phyloP scores from a whole-genome alignment of 371 early-diverging fungal species.

The Circinella umbellata region DNA sequence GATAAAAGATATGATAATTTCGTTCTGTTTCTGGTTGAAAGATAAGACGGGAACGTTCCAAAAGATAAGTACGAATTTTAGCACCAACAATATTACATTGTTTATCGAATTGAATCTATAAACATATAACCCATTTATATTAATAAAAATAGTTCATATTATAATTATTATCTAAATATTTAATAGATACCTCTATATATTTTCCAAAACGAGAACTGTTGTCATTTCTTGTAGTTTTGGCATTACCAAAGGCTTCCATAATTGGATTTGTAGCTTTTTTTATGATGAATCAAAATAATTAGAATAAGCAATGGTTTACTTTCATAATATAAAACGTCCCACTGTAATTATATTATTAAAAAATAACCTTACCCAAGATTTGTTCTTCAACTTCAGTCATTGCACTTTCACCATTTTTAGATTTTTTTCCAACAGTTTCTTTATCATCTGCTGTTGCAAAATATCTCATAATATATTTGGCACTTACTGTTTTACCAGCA shows the following conservation, averaged over 20 bases:
- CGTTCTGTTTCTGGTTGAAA: slow-evolving; percentile 95
- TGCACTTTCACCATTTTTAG: slow-evolving; percentile 38
- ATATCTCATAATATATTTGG: slow-evolving; percentile 98
- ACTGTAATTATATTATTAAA: no score
- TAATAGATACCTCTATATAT: slow-evolving; percentile 81
- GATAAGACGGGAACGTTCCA: slow-evolving; percentile 96
- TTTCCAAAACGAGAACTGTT: slow-evolving; percentile 99
- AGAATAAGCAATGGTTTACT: no score
- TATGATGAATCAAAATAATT: no score
- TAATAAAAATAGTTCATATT: neutral
- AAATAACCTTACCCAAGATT: slow-evolving; percentile 58
- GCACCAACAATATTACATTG: slow-evolving; percentile 92
- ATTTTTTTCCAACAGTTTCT: slow-evolving; percentile 43
- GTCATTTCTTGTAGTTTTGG: slow-evolving; percentile 99
- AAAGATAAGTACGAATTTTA: slow-evolving; percentile 93
- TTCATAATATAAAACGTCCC: slow-evolving; percentile 6
- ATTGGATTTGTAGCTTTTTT: slow-evolving; percentile 95
- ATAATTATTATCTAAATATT: no score
- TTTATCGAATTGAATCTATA: slow-evolving; percentile 78
- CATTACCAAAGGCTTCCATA: slow-evolving; percentile 99
- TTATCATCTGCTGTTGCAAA: slow-evolving; percentile 91
- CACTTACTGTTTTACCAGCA: slow-evolving; percentile 96
- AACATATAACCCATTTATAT: neutral
- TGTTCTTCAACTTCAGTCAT: slow-evolving; percentile 86
- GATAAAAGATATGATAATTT: slow-evolving; percentile 99